phyloP scores from a whole-genome alignment of 495 filamentous ascomycete genomes.

The Hypoxylon cercidicola region DNA sequence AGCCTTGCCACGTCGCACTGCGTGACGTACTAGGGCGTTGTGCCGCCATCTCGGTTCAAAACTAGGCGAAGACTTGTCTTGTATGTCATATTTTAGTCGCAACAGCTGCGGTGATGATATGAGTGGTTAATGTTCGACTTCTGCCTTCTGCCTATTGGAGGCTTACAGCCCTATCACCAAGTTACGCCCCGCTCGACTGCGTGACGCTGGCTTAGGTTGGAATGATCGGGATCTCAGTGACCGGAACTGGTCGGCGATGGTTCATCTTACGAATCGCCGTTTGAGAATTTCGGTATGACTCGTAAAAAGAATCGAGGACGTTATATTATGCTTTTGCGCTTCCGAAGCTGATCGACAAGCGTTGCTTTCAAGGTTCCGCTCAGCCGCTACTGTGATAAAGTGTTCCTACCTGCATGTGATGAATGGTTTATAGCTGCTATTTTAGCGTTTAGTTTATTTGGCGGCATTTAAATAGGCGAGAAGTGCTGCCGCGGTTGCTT shows the following conservation, averaged over 20 bases:
- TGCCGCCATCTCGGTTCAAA: conserved; percentile 18
- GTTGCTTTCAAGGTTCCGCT: too few relatives aligned
- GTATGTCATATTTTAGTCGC: conserved; percentile 37
- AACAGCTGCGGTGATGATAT: conserved; percentile 6
- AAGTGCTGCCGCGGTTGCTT: not conserved
- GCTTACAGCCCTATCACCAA: conserved; percentile 8
- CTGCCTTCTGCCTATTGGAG: conserved; percentile 15
- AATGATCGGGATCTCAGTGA: conserved; percentile 10
- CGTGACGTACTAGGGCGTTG: conserved; percentile 14
- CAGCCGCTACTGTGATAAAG: too few relatives aligned
- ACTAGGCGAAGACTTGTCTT: conserved; percentile 22
- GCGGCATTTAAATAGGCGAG: not conserved
- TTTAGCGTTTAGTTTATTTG: not conserved
- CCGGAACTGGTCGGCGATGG: conserved; percentile 5
- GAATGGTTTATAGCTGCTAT: too few relatives aligned
- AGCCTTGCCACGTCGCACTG: conserved; percentile 26
- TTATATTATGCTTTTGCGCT: too few relatives aligned
- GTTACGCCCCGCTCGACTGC: not conserved
- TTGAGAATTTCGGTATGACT: not conserved
- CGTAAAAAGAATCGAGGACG: too few relatives aligned
- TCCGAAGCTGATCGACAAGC: too few relatives aligned
- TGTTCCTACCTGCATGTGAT: too few relatives aligned
- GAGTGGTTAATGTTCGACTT: not conserved
- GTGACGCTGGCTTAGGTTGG: conserved; percentile 2
- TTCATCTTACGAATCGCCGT: conserved; percentile 6